Evolutionary conservation across 768 basidiomycete genomes (phyloP), one percentile per base, ranked within the genome.

Genomic region (Auriscalpium vulgare): DNA sequence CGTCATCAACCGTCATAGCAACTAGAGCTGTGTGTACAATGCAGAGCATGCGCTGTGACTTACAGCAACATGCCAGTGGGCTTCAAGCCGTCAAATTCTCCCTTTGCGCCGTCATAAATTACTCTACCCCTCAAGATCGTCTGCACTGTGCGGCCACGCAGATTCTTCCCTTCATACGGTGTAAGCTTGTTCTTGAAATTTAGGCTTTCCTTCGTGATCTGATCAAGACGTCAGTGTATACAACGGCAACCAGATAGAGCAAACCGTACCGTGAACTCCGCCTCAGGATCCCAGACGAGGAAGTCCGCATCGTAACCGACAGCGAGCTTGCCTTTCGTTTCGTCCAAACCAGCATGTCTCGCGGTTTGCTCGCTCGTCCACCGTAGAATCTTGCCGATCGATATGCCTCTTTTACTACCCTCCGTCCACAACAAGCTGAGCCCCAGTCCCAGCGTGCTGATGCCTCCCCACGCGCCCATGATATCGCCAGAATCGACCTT

Each of bases 101-200:
- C 74, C n/a, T 62, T 66, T 5, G 54, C 53, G 14, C 49, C 59
- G 57, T 83, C 78, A 69, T 88, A 97, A 0, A 87, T 79, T 47
- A 87, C 67, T 16, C 67, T 62, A 2, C 93, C 95, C 5, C 92
- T 81, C n/a, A 98, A 72, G 68, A 81, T 90, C 0, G 91, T 92
- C 69, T 85, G 75, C 57, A 81, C 73, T 37, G 94, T 89, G n/a
- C 73, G 73, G 0, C 95, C 95, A 14, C 63, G 73, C 46, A 97
- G 75, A 16, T 65, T 75, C 63, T 81, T 73, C 5, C 93, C 94
- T 62, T 89, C 81, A 67, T 95, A 98, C 2, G 95, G 90, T 4
- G 91, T 90, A 17, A 97, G 65, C 70, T 94, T 95, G 73, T 98
- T 97, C 76, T 92, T 97, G 79, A 95, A 97, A 53, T 84, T 77